Conservation (phyloP, 495 filamentous ascomycete species). For the Xylaria scruposa region DNA sequence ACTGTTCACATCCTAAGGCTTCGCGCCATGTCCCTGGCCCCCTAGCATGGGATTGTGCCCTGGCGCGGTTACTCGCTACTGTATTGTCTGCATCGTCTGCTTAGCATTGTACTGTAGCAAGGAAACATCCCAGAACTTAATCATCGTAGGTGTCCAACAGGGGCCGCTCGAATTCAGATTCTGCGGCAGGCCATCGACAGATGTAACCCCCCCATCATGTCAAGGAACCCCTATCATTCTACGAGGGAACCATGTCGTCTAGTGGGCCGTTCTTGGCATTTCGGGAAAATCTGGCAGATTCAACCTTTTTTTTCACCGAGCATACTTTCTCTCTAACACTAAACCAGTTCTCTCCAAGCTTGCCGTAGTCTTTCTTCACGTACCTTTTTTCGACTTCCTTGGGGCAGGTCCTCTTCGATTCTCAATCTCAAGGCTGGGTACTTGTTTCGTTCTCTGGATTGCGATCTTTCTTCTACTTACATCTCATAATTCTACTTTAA, state of each 20-base stretch:
- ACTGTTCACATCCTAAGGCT: background rate
- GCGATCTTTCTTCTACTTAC: slow-evolving; percentile 12
- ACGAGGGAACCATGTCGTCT: background rate
- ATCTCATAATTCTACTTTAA: background rate
- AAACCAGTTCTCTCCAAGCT: slow-evolving; percentile 4
- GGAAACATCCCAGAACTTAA: background rate
- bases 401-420: slow-evolving; percentile 39
- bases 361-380: slow-evolving; percentile 18
- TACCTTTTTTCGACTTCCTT: slow-evolving; percentile 37
- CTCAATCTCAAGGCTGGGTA: slow-evolving; percentile 30
- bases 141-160: slow-evolving; percentile 11
- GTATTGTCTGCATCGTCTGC: background rate
- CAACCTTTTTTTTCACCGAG: background rate
- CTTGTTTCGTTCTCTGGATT: slow-evolving; percentile 23
- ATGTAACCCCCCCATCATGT: slow-evolving; percentile 19
- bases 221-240: slow-evolving; percentile 12
- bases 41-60: background rate
- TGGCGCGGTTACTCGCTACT: background rate
- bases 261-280: slow-evolving; percentile 6
- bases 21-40: background rate
- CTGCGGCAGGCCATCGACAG: slow-evolving; percentile 19
- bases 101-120: background rate
- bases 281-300: background rate
- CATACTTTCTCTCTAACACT: slow-evolving; percentile 2
- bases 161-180: slow-evolving; percentile 12